Base-by-base conservation (phyloP, 2,329 filamentous ascomycete species). In the Penicillium vulpinum region DNA sequence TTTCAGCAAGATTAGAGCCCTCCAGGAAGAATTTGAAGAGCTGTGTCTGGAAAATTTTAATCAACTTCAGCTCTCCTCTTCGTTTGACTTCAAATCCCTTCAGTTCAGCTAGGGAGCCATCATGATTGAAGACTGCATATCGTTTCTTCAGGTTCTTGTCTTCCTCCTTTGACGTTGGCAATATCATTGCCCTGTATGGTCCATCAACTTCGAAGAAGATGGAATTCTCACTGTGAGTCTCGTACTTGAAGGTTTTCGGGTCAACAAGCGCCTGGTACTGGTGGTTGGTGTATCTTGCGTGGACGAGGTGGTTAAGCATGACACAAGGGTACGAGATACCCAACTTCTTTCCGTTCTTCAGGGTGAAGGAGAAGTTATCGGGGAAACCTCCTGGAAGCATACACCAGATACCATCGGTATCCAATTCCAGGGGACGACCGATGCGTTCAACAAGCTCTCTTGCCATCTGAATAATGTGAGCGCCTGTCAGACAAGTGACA, bases 191-290 rank as follows among this genome's bases (percentile, higher is more conserved):
- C 73, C 86, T 92, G 81, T 99, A 99, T 0, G 94, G 94, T 5
- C 94, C 94, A 68, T 99, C 94, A 47, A 99, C 94, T 75, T 99
- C 94, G 78, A 99, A 99, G 80, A 99, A 99, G 74, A 99, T 99
- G 33, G 92, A 94, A 75, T 99, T 99, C 71, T 99, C 94, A 78
- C 93, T 97, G 73, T 96, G 91, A 0, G 93, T 99, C 71, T 97
- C 91, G 68, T 99, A 99, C 71, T 87, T 89, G 82, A 94, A 92
- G 0, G 86, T 90, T 58, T 84, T 82, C 3, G 86, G 83, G 66
- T 99, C 92, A 0, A 86, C 82, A 2, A 99, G 81, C 0, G 90
- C 93, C 78, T 99, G 92, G 72, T 99, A 99, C 69, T 99, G 94
- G 67, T 97, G 88, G 67, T 99, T 99, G 26, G 94, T 99, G 74